These are phyloP conservation scores for Alternaria gaisen DNA, from an alignment of 2,329 filamentous ascomycete genomes.

Conservation along the genomic window DNA sequence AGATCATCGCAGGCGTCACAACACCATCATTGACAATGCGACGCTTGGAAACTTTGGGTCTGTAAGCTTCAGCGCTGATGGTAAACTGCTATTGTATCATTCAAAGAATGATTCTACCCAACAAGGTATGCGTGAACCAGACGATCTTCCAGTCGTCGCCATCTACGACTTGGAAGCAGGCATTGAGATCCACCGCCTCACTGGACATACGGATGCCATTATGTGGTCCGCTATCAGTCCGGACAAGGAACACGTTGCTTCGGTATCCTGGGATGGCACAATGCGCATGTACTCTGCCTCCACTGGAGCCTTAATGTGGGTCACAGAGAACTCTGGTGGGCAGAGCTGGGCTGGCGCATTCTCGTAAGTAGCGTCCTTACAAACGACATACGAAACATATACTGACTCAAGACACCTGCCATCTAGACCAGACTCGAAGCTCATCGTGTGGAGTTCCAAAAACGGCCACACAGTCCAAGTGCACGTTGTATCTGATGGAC, in stretches of 20 bases:
- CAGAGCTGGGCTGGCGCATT: slow-evolving; percentile 40
- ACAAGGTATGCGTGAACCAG: slow-evolving; percentile 11
- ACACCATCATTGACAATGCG: slow-evolving; percentile 30
- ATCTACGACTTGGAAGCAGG: slow-evolving; percentile 31
- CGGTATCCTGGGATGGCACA: slow-evolving; percentile 40
- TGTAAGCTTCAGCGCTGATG: slow-evolving; percentile 31
- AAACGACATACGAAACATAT: neutral
- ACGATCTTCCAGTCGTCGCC: slow-evolving; percentile 24
- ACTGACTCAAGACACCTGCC: neutral
- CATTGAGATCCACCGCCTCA: slow-evolving; percentile 25
- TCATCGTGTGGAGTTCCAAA: slow-evolving; percentile 35
- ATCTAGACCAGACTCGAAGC: slow-evolving; percentile 28
- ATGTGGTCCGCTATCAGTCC: slow-evolving; percentile 41
- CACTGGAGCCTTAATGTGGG: slow-evolving; percentile 33
- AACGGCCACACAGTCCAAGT: slow-evolving; percentile 27
- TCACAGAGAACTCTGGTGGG: slow-evolving; percentile 20
- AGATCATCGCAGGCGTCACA: slow-evolving; percentile 35
- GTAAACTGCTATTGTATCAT: slow-evolving; percentile 29
- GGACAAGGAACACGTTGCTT: slow-evolving; percentile 30
- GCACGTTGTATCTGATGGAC: slow-evolving; percentile 28
- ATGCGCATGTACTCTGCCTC: slow-evolving; percentile 36
- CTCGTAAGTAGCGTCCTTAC: slow-evolving; percentile 7
- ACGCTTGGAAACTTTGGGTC: slow-evolving; percentile 19
- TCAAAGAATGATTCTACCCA: slow-evolving; percentile 22
- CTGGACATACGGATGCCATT: slow-evolving; percentile 39